Conservation (phyloP, 345 rosid species). For the Hypericum androsaemum region DNA sequence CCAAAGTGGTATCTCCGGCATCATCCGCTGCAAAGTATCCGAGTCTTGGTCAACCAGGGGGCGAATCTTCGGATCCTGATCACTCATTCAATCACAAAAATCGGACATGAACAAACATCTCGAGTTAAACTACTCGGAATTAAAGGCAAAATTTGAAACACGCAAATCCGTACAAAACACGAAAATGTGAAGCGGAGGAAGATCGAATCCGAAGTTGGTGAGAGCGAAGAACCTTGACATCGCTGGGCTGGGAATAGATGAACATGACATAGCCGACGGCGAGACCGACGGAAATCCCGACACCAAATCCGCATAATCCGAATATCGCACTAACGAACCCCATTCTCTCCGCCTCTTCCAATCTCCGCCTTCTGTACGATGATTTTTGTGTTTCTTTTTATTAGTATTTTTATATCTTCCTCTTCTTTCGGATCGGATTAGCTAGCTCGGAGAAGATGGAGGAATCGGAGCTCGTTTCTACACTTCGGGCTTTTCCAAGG, state of each 20-base stretch:
- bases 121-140: background rate
- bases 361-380: too few species aligned
- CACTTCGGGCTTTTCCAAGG: too few species aligned
- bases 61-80: slow-evolving; percentile 22
- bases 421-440: too few species aligned
- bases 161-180: too few species aligned
- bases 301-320: slow-evolving; percentile 61
- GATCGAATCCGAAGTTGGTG: background rate
- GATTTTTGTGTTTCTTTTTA: too few species aligned
- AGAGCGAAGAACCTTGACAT: slow-evolving; percentile 45
- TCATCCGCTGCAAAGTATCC: slow-evolving; percentile 17
- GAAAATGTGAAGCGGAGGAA: background rate
- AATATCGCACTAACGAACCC: slow-evolving; percentile 54
- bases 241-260: slow-evolving; percentile 53
- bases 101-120: background rate
- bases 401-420: too few species aligned
- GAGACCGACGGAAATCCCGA: slow-evolving; percentile 68
- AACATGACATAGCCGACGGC: slow-evolving; percentile 70
- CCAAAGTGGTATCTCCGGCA: slow-evolving; percentile 26
- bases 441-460: too few species aligned
- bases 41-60: slow-evolving; percentile 26
- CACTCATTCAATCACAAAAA: slow-evolving; percentile 1
- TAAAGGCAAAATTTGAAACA: background rate
- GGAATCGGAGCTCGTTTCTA: too few species aligned
- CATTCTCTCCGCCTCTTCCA: slow-evolving; percentile 23